phyloP scores from a whole-genome alignment of 768 basidiomycete species.

The Panellus pusillus region DNA sequence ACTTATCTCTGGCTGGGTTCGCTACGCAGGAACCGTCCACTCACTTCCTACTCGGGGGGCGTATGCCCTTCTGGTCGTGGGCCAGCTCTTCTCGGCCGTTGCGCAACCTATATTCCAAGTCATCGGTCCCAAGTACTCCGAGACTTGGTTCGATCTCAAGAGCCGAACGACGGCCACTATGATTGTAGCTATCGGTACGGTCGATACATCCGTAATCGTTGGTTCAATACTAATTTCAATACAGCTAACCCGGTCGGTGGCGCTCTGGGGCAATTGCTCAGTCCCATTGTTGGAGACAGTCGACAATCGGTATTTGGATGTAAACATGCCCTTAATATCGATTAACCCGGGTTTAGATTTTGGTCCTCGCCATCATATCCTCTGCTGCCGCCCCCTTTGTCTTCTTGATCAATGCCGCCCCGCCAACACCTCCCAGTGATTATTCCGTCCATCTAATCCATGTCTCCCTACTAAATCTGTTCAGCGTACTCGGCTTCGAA shows the following conservation, averaged over 20 bases:
- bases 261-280: slow-evolving; percentile 71
- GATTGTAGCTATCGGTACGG: slow-evolving; percentile 50
- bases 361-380: slow-evolving; percentile 70
- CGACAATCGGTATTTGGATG: slow-evolving; percentile 53
- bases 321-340: background rate
- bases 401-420: slow-evolving; percentile 58
- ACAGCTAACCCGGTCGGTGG: slow-evolving; percentile 74
- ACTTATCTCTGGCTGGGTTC: slow-evolving; percentile 71
- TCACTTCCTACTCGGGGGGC: slow-evolving; percentile 50
- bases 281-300: slow-evolving; percentile 56
- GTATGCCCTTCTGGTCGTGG: slow-evolving; percentile 68
- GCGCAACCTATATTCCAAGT: slow-evolving; percentile 77
- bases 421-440: slow-evolving; percentile 80
- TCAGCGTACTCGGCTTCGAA: slow-evolving; percentile 70
- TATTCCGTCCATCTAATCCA: background rate
- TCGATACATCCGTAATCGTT: background rate
- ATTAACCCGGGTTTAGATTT: slow-evolving; percentile 43
- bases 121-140: slow-evolving; percentile 77
- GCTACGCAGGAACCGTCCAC: slow-evolving; percentile 67
- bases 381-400: slow-evolving; percentile 60
- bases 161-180: slow-evolving; percentile 78
- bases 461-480: slow-evolving; percentile 6
- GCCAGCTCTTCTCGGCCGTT: slow-evolving; percentile 67
- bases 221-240: background rate
- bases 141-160: slow-evolving; percentile 78